Percentiles rank a stretch among this genome's conserved stretches.
Evolutionary conservation across 139 green algal species (phyloP).

Genomic region (Coelastrella sp.): DNA sequence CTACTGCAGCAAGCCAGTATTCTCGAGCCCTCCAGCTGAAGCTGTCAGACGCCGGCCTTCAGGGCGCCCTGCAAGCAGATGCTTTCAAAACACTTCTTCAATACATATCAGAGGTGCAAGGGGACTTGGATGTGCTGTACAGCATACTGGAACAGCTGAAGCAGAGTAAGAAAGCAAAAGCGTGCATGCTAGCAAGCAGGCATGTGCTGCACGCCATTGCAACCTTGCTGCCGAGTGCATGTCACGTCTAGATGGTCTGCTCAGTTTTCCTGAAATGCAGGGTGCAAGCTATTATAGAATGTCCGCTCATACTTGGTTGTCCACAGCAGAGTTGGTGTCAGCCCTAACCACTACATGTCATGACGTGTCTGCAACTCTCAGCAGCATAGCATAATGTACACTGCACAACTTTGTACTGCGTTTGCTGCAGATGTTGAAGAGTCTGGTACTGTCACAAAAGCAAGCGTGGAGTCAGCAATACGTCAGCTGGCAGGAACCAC

Average conservation of each 20-base stretch:
- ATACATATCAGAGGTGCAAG: slow-evolving; percentile 51
- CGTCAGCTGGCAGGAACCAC: not conserved
- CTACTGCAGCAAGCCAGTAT: slow-evolving; percentile 7
- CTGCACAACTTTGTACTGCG: not conserved
- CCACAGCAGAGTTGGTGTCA: too few relatives aligned
- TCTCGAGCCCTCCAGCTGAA: not conserved
- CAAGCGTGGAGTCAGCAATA: slow-evolving; percentile 28
- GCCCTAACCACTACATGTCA: too few relatives aligned
- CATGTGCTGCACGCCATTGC: not conserved
- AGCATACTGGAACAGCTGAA: slow-evolving; percentile 56
- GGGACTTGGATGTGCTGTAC: slow-evolving; percentile 53
- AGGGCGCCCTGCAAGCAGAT: slow-evolving; percentile 45
- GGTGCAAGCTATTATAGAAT: too few relatives aligned
- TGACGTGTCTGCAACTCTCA: too few relatives aligned
- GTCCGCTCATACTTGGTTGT: too few relatives aligned
- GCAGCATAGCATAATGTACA: too few relatives aligned
- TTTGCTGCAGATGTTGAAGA: slow-evolving; percentile 26
- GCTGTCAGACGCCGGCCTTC: slow-evolving; percentile 42
- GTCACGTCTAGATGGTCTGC: too few relatives aligned
- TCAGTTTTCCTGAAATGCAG: too few relatives aligned
- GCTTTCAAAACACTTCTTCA: slow-evolving; percentile 54
- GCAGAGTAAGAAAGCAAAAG: slow-evolving; percentile 30
- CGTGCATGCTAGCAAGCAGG: too few relatives aligned
- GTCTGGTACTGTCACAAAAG: not conserved
- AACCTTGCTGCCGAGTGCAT: too few relatives aligned